phyloP scores from a whole-genome alignment of 371 early-diverging fungal species.

The Mortierella sp. region DNA sequence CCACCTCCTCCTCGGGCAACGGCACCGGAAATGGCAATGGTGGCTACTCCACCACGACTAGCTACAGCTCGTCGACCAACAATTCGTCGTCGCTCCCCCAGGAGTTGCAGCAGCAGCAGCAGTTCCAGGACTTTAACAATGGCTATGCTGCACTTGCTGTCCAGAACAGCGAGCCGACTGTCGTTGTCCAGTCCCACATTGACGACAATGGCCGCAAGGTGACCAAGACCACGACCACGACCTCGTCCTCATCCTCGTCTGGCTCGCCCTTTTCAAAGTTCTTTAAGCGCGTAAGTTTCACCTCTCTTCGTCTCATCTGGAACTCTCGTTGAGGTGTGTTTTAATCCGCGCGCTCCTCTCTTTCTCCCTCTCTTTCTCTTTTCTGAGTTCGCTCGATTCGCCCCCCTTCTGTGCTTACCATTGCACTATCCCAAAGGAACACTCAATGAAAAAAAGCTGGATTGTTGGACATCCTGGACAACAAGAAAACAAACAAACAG shows the following conservation, averaged over 20 bases:
- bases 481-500: too few species aligned
- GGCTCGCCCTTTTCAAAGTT: slow-evolving; percentile 37
- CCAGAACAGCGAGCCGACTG: slow-evolving; percentile 35
- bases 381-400: too few species aligned
- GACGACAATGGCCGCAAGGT: slow-evolving; percentile 52
- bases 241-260: slow-evolving; percentile 30
- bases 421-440: neutral
- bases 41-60: neutral
- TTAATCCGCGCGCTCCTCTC: neutral
- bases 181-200: slow-evolving; percentile 38
- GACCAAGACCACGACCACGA: slow-evolving; percentile 51
- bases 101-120: slow-evolving; percentile 19
- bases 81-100: slow-evolving; percentile 3
- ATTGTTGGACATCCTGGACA: slow-evolving; percentile 2
- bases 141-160: slow-evolving; percentile 13
- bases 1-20: neutral
- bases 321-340: too few species aligned
- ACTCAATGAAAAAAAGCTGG: neutral
- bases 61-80: neutral
- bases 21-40: neutral
- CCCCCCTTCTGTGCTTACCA: neutral
- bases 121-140: slow-evolving; percentile 23
- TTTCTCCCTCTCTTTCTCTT: neutral
- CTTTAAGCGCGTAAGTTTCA: slow-evolving; percentile 49
- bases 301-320: neutral